Evolutionary conservation across 495 filamentous ascomycete species (phyloP).

Genomic region (Annulohypoxylon nitens): DNA sequence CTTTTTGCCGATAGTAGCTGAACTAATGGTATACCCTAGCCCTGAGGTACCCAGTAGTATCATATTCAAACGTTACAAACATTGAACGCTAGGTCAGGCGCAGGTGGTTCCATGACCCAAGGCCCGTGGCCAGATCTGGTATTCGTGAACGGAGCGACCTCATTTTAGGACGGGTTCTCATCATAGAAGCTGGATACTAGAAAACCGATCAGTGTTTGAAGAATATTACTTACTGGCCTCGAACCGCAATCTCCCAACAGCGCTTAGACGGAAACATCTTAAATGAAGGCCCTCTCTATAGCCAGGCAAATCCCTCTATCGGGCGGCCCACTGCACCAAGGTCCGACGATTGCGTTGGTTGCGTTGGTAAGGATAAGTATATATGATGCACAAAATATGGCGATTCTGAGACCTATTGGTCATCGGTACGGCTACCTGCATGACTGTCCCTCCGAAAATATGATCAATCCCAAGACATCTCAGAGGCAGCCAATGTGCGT

Average conservation of each 20-base stretch:
- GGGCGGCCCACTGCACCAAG: conserved; percentile 13
- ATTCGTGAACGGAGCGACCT: not conserved
- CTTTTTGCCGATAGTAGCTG: conserved; percentile 14
- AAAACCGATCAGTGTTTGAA: conserved; percentile 1
- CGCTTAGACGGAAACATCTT: not conserved
- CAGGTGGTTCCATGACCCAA: conserved; percentile 1
- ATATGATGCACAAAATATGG: conserved; percentile 29
- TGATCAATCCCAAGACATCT: conserved; percentile 19
- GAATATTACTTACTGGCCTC: not conserved
- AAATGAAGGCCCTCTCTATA: conserved; percentile 19
- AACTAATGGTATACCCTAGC: too few species aligned
- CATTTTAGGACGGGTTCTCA: not conserved
- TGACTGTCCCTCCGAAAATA: conserved; percentile 22
- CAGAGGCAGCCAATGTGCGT: conserved; percentile 8
- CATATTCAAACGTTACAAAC: conserved; percentile 25
- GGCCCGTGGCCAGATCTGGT: not conserved
- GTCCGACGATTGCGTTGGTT: conserved; percentile 4
- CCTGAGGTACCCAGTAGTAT: too few species aligned
- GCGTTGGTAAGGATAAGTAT: conserved; percentile 10
- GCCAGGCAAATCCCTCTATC: conserved; percentile 10
- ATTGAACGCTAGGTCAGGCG: conserved; percentile 3
- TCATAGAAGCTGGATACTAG: not conserved
- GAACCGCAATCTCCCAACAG: not conserved
- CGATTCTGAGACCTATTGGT: conserved; percentile 32
- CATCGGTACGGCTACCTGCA: conserved; percentile 38